phyloP scores from a whole-genome alignment of 495 filamentous ascomycete genomes.

The Neurospora sp. region DNA sequence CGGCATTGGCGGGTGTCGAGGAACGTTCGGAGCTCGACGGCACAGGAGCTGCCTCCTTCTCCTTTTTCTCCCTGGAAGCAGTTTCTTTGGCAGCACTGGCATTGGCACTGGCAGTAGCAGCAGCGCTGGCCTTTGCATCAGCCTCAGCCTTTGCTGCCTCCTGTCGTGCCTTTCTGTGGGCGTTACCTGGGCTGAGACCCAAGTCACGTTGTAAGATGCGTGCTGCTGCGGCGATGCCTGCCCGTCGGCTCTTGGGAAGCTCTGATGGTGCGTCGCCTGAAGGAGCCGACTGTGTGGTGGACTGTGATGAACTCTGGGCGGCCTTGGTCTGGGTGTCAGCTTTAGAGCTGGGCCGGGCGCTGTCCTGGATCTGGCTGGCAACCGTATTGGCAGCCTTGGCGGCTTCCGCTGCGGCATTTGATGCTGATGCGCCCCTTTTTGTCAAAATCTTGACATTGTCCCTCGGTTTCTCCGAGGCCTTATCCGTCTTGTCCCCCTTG shows the following conservation, averaged over 20 bases:
- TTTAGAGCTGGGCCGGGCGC: constrained; percentile 4
- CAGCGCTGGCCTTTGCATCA: constrained; percentile 30
- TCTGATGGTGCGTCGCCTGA: constrained; percentile 12
- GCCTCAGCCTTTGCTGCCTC: constrained; percentile 42
- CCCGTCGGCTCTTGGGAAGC: constrained; percentile 43
- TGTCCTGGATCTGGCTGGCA: constrained; percentile 23
- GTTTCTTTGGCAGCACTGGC: constrained; percentile 26
- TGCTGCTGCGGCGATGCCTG: constrained; percentile 64
- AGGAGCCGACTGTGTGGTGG: neutral
- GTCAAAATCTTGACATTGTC: constrained; percentile 75
- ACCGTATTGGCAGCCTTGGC: constrained; percentile 35
- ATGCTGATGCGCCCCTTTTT: constrained; percentile 46
- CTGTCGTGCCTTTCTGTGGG: constrained; percentile 42
- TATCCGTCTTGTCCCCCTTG: constrained; percentile 53
- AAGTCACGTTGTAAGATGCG: constrained; percentile 85
- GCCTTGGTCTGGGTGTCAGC: constrained; percentile 1
- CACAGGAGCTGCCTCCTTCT: constrained; percentile 12
- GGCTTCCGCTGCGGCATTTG: constrained; percentile 30
- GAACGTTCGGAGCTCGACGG: constrained; percentile 15
- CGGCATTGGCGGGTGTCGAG: constrained; percentile 18
- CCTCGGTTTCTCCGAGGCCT: constrained; percentile 51
- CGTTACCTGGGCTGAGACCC: constrained; percentile 59
- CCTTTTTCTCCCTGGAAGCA: constrained; percentile 5
- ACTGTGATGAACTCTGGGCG: neutral
- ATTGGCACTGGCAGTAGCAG: constrained; percentile 2